These are phyloP conservation scores for Fomitopsis serialis DNA, from an alignment of 768 basidiomycete species.

Conservation along the genomic window DNA sequence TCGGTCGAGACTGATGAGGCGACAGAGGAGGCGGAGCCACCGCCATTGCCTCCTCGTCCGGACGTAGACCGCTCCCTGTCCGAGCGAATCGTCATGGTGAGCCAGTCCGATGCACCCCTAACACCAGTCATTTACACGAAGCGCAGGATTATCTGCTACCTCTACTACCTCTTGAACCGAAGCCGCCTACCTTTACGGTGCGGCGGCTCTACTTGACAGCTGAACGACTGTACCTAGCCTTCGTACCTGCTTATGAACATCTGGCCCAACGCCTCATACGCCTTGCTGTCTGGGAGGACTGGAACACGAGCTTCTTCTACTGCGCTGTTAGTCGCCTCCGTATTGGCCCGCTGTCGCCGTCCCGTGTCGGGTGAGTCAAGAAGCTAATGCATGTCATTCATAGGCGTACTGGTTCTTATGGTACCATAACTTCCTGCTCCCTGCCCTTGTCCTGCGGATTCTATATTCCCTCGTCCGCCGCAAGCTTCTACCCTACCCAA, in stretches of 20 bases:
- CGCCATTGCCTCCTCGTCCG: constrained; percentile 16
- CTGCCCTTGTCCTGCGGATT: constrained; percentile 44
- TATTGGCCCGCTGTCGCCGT: background rate
- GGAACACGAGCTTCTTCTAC: constrained; percentile 38
- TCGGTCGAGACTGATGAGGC: constrained; percentile 14
- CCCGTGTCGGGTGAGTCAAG: background rate
- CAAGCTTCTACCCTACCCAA: constrained; percentile 50
- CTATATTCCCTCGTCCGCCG: constrained; percentile 43
- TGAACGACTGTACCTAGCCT: constrained; percentile 51
- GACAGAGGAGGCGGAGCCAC: constrained; percentile 12
- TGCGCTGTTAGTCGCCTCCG: constrained; percentile 42
- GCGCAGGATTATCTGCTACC: constrained; percentile 44
- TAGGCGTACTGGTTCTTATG: constrained; percentile 63
- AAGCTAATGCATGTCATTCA: constrained; percentile 1
- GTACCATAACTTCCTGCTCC: constrained; percentile 52
- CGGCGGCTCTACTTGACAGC: constrained; percentile 44
- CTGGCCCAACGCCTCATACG: constrained; percentile 33
- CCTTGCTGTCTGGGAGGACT: constrained; percentile 54
- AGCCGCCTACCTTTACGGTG: constrained; percentile 46
- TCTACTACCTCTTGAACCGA: constrained; percentile 36
- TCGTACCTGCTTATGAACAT: constrained; percentile 43
- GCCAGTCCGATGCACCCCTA: background rate
- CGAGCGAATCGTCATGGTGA: constrained; percentile 9
- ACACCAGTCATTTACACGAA: too few species aligned
- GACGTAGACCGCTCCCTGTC: constrained; percentile 14